Evolutionary conservation across 768 basidiomycete species (phyloP), one percentile per base, ranked within the genome.

Genomic region (Hypholoma sublateritium): DNA sequence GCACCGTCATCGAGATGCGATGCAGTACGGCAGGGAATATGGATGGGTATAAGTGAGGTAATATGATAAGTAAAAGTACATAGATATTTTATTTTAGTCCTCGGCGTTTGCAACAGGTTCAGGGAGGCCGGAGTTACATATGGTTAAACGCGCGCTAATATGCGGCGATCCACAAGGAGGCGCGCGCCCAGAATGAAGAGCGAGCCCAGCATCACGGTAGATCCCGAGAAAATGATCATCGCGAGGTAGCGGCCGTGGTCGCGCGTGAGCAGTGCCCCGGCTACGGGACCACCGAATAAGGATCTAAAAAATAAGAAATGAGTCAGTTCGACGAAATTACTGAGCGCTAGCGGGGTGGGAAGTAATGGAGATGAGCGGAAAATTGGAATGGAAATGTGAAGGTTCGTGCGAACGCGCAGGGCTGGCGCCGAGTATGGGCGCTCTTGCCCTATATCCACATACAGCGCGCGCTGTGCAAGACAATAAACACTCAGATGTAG

Each of bases 221-320:
- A 70, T 28, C 88, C 88, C 5, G 86, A 79, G 60, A 88, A 82
- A 17, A 78, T 66, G 56, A 86, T 85, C 72, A 86, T 76, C 34
- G 79, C 77, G 0, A 74, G 76, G 58, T 76, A 80, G 0, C 72
- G 71, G 8, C 81, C 84, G 35, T 78, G 70, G 37, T 72, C 68
- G 32, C 57, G 67, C 21, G 75, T 69, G 19, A 89, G 72, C 28
- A 90, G 71, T 9, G 77, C 78, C 0, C 88, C 88, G 12, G 84
- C 87, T 12, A 77, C 76, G 2, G 88, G 88, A 1, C 82, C 84
- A 9, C 88, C 87, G 25, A 85, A 69, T 19, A 89, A 73, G 1
- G 87, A 79, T 24, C 88, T 89, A 53, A 32, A 50, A 50, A 28
- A 39, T 24, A 36, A 22, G 41, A 36, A 56, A 28, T 63, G 7